phyloP scores from a whole-genome alignment of 208 protist genomes.

The Acanthamoeba triangularis region DNA sequence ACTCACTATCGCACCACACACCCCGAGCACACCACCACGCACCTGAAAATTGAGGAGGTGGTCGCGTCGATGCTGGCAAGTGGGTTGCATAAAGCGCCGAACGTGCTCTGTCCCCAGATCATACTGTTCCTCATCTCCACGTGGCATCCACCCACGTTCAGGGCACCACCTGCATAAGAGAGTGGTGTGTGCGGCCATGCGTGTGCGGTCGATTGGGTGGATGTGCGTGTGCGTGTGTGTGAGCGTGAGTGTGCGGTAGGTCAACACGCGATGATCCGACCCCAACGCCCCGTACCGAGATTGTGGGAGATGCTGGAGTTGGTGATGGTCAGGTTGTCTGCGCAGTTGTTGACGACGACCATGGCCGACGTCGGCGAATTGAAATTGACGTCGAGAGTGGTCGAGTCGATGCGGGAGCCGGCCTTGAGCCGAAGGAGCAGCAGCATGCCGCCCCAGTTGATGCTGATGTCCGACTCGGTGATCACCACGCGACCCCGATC shows the following conservation, averaged over 20 bases:
- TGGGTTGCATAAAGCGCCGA: background rate
- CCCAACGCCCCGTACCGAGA: background rate
- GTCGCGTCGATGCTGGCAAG: background rate
- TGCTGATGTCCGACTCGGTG: background rate
- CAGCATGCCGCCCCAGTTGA: background rate
- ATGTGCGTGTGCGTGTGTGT: background rate
- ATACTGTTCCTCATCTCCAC: background rate
- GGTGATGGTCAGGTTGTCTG: background rate
- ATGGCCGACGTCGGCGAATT: background rate
- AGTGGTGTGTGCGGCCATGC: too few species aligned
- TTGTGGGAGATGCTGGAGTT: slow-evolving; percentile 32
- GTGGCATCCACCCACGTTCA: background rate
- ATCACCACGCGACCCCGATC: background rate
- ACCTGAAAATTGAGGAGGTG: background rate
- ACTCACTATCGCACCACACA: background rate
- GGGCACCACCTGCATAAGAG: background rate
- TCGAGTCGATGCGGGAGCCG: background rate
- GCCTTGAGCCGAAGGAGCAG: background rate
- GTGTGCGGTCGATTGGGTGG: too few species aligned
- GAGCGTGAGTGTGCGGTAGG: background rate
- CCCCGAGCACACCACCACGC: too few species aligned
- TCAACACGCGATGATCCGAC: too few species aligned
- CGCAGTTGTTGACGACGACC: background rate
- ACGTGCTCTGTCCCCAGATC: background rate
- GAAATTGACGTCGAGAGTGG: background rate